Base-by-base conservation (phyloP, 148 eudicot species). In the Chenopodium album region DNA sequence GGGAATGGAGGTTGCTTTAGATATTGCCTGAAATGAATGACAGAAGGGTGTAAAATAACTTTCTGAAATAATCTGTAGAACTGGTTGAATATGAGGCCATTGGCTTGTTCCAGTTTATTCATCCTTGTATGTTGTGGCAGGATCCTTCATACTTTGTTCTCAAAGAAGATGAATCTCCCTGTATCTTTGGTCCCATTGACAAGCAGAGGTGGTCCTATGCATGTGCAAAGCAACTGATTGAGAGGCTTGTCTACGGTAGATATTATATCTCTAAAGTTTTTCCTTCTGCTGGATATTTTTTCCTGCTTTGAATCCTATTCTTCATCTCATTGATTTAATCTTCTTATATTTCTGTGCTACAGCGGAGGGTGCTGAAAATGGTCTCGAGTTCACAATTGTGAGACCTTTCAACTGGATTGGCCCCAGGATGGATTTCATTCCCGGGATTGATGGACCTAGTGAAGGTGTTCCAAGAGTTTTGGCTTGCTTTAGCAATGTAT, bases 161-260 rank as follows among this genome's bases (percentile, higher is more conserved):
- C 6, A 91, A 87, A 83, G 99, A 96, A 82, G 97, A 96, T 87
- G 84, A 76, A 4, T 93, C 99, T 76, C 99, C 99, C 72, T 96
- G 99, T 89, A 94, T 96, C 80, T 96, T 96, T 86, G 99, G 99
- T 77, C 52, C 99, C 76, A 92, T 96, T 88, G 99, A 96, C 86
- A 96, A 94, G 86, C 99, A 96, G 89, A 94, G 99, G 84, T 96
- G 99, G 99, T 96, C 99, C 52, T 96, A 96, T 81, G 99, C 99
- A 4, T 96, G 99, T 86, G 99, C 98, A 32, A 96, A 96, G 81
- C 98, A 96, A 79, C 88, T 96, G 90, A 96, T 96, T 82, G 99
- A 96, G 92, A 94, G 99, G 87, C 92, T 96, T 75, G 85, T 96
- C 69, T 96, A 87, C 88, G 99, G 99, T 91, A 63, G 86, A 52